phyloP scores from a whole-genome alignment of 768 basidiomycete species.

The Crassisporium funariophilum region DNA sequence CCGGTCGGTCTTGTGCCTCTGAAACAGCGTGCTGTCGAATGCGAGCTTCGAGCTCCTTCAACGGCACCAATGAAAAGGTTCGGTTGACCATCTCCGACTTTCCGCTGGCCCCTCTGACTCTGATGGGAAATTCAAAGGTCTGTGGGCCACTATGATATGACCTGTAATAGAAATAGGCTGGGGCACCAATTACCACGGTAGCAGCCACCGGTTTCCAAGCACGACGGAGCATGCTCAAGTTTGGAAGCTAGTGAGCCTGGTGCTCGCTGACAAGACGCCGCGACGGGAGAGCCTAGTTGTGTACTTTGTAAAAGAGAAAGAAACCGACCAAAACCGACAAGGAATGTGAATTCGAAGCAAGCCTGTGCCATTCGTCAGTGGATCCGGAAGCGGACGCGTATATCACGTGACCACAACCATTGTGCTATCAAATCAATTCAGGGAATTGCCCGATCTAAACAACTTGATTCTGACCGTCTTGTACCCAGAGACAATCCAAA shows the following conservation, averaged over 20 bases:
- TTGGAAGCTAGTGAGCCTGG: too few relatives aligned
- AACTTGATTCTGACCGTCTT: not conserved
- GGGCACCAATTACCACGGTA: constrained; percentile 54
- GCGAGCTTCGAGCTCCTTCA: constrained; percentile 55
- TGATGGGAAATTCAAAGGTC: constrained; percentile 63
- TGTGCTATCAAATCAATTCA: not conserved
- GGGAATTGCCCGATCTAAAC: not conserved
- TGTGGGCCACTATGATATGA: constrained; percentile 40
- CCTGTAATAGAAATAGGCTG: constrained; percentile 62
- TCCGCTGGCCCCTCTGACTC: constrained; percentile 59
- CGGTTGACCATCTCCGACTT: constrained; percentile 55
- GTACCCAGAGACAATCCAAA: not conserved
- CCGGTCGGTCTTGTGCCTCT: constrained; percentile 48
- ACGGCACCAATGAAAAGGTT: constrained; percentile 57
- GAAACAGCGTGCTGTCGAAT: constrained; percentile 55
- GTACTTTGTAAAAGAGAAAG: not conserved
- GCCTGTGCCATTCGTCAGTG: too few relatives aligned
- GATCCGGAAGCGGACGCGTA: too few relatives aligned
- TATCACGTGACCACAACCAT: too few relatives aligned
- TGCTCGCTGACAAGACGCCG: not conserved
- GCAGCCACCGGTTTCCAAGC: constrained; percentile 71
- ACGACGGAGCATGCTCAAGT: constrained; percentile 58
- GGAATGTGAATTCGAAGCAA: too few relatives aligned
- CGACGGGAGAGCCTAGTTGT: not conserved
- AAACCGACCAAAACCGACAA: too few relatives aligned